Base-by-base conservation (phyloP, 306 rosid species). In the Cicer yamashitae region DNA sequence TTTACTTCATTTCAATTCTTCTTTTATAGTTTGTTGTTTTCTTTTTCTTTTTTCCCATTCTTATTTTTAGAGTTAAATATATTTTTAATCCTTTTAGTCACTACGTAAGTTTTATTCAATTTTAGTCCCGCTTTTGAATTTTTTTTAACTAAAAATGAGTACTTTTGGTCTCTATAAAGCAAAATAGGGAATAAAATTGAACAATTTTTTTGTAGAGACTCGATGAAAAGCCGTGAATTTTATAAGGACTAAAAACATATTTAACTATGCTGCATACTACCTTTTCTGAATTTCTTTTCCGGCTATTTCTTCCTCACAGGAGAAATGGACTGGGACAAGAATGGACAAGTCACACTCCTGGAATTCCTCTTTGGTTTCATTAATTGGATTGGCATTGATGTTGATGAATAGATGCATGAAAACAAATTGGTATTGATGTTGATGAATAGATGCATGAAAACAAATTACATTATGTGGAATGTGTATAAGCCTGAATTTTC, bases 281-380 rank as follows among this genome's bases (percentile, higher is more conserved):
- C 5, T 34, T 64, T 37, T 80, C 39, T 56, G 34, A 76, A 18
- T 67, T 51, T 39, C 9, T n/a, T 59, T 51, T 58, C 9, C 52
- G 47, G 20, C 59, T 66, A 60, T 61, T 25, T 79, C 13, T 68
- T 73, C 68, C 25, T 54, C 64, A 58, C 89, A 88, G 96, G 76
- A 67, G 97, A 93, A 87, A 91, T 93, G 92, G 96, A 93, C 83
- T 89, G 96, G 93, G 91, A 89, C 87, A 87, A 80, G 69, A 89
- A 85, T 67, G 97, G 97, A 47, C 80, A 89, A 82, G 88, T 91
- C 61, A 89, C 87, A 67, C 89, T 93, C 84, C 81, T 91, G 78
- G 96, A 88, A 84, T 93, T 91, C 63, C 97, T 91, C 66, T 93
- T 93, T 79, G 96, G 90, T 67, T 93, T 90, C 85, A 77, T 93